phyloP scores from a whole-genome alignment of 768 basidiomycete genomes.

The Leccinellum luteum region DNA sequence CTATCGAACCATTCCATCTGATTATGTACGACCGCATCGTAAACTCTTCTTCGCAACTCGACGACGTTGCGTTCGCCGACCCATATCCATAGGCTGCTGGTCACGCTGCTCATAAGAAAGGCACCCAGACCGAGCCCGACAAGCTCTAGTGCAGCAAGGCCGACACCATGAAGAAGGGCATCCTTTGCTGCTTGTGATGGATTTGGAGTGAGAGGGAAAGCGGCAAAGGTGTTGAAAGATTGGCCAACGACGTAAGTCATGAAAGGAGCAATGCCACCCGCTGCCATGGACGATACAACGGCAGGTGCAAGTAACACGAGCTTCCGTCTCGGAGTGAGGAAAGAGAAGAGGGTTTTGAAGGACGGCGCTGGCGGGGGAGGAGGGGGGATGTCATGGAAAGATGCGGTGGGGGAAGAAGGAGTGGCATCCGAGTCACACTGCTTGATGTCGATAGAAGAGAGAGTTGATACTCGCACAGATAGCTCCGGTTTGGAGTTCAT shows the following conservation, averaged over 20 bases:
- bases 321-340: conserved; percentile 55
- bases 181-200: conserved; percentile 45
- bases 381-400: conserved; percentile 18
- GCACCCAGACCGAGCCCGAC: conserved; percentile 63
- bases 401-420: conserved; percentile 10
- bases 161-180: conserved; percentile 53
- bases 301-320: conserved; percentile 63
- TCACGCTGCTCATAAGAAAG: conserved; percentile 69
- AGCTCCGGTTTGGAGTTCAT: conserved; percentile 8
- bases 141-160: conserved; percentile 62
- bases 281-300: conserved; percentile 53
- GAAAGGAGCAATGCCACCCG: conserved; percentile 76
- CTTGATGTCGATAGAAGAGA: conserved; percentile 22
- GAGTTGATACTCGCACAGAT: conserved; percentile 19
- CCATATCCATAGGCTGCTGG: conserved; percentile 81
- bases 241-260: conserved; percentile 83
- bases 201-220: conserved; percentile 45
- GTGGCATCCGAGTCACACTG: conserved; percentile 6
- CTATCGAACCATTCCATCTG: conserved; percentile 92
- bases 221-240: conserved; percentile 70
- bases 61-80: conserved; percentile 79
- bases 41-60: conserved; percentile 65
- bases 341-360: conserved; percentile 64
- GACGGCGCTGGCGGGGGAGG: conserved; percentile 44
- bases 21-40: conserved; percentile 59